Evolutionary conservation across 306 rosid species (phyloP).

Genomic region (Quercus ilex): DNA sequence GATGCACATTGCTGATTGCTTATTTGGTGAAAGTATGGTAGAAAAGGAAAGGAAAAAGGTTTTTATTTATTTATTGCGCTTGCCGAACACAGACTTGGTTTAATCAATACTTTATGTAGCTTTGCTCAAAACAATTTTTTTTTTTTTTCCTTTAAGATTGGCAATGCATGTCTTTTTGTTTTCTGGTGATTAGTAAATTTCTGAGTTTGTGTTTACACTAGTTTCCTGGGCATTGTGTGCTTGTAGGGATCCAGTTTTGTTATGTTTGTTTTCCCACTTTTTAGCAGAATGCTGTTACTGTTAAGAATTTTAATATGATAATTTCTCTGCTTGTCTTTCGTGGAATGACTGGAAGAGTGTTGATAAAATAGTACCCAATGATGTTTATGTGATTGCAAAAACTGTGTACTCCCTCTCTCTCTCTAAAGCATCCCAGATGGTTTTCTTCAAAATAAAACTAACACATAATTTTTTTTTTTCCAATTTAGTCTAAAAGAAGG

Average conservation of each 20-base stretch:
- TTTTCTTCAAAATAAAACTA: slow-evolving; percentile 12
- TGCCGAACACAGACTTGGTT: too few relatives aligned
- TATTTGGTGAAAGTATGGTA: too few relatives aligned
- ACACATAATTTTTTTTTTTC: slow-evolving; percentile 4
- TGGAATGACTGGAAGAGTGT: not conserved
- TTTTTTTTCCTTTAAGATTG: too few relatives aligned
- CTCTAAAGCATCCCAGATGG: not conserved
- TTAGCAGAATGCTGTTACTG: not conserved
- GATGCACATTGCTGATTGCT: too few relatives aligned
- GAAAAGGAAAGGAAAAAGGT: too few relatives aligned
- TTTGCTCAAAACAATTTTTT: too few relatives aligned
- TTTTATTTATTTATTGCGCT: too few relatives aligned
- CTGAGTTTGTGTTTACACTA: not conserved
- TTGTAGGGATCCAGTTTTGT: not conserved
- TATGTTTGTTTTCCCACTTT: not conserved
- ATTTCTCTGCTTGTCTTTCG: not conserved
- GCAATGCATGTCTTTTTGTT: too few relatives aligned
- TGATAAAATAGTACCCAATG: not conserved
- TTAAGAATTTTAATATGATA: not conserved
- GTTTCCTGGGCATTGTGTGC: not conserved
- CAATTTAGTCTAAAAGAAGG: slow-evolving; percentile 79
- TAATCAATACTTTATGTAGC: too few relatives aligned
- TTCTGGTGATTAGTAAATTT: not conserved
- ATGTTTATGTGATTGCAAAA: not conserved
- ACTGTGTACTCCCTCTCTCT: not conserved